These are phyloP conservation scores for Picochlorum sp. DNA, from an alignment of 139 green algal species.

Conservation along the genomic window DNA sequence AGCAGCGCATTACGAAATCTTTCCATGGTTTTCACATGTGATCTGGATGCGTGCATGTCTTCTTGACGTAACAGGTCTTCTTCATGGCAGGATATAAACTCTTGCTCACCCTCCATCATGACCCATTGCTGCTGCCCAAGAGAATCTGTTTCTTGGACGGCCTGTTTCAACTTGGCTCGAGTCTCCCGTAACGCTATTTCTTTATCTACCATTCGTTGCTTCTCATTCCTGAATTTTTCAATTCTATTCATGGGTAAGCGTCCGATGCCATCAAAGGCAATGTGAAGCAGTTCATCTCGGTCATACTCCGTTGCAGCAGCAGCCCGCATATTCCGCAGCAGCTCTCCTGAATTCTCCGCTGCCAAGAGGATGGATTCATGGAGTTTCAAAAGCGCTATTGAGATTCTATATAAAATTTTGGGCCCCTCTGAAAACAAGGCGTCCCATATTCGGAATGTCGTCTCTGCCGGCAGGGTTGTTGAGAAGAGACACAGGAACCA, in stretches of 20 bases:
- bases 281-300: slow-evolving; percentile 57
- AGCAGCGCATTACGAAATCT: too few species aligned
- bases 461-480: slow-evolving; percentile 53
- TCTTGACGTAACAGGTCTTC: too few species aligned
- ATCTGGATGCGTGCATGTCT: too few species aligned
- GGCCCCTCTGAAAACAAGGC: slow-evolving; percentile 54
- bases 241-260: slow-evolving; percentile 66
- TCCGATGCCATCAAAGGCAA: slow-evolving; percentile 61
- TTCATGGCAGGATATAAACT: too few species aligned
- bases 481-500: slow-evolving; percentile 78
- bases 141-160: slow-evolving; percentile 12
- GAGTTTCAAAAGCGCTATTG: slow-evolving; percentile 69
- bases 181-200: slow-evolving; percentile 35
- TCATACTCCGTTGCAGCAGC: slow-evolving; percentile 43
- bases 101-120: too few species aligned
- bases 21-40: too few species aligned
- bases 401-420: slow-evolving; percentile 75
- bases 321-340: slow-evolving; percentile 45
- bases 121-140: too few species aligned
- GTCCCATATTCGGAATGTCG: slow-evolving; percentile 55
- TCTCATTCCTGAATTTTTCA: slow-evolving; percentile 34
- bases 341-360: slow-evolving; percentile 50
- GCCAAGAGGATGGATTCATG: slow-evolving; percentile 48
- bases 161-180: slow-evolving; percentile 15
- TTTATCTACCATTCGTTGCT: slow-evolving; percentile 36